Base-by-base conservation (phyloP, 2,329 filamentous ascomycete species). In the Diaporthe ilicicola region DNA sequence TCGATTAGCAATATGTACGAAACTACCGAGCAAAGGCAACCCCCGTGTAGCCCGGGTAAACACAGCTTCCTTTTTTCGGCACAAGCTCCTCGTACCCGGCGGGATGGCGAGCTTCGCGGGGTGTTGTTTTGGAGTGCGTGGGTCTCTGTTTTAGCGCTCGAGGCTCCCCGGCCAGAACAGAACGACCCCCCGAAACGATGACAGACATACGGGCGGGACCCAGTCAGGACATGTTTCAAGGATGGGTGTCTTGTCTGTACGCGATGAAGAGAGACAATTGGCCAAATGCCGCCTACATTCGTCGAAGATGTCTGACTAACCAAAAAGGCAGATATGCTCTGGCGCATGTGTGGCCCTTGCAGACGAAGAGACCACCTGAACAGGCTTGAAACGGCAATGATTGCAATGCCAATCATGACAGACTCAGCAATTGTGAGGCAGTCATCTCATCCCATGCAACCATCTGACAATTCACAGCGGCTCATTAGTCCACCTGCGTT, bases 51-150 rank as follows among this genome's bases (percentile, higher is more conserved):
- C 42, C 42, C 59, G 42, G 59, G 32, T 62, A 48, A 62, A 48
- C 27, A 27, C 48, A 48, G 44, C 59, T 62, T 62, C 44, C 34
- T 62, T 62, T 37, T 62, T 62, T 12, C 39, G 42, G 48, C n/a
- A 62, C 59, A 62, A 62, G 59, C 59, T 62, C 48, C 59, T 62
- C 59, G 59, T 62, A 62, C 59, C 59, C 59, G 42, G 44, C 10
- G 37, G 27, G 27, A 32, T 15, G 59, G 48, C 13, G 42, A 62
- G 42, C 59, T 62, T 62, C 42, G 59, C 59, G 42, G 42, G 59
- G 59, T 34, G 42, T 24, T 62, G 56, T 42, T 48, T 62, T 48
- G 59, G 27, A 48, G 59, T 19, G 42, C 59, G 59, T 62, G 59
- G 59, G 42, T 62, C 59, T 48, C 17, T 34, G 59, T 48, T 62